Evolutionary conservation across 2,329 filamentous ascomycete genomes (phyloP).

Genomic region (Colletotrichum australisinense): DNA sequence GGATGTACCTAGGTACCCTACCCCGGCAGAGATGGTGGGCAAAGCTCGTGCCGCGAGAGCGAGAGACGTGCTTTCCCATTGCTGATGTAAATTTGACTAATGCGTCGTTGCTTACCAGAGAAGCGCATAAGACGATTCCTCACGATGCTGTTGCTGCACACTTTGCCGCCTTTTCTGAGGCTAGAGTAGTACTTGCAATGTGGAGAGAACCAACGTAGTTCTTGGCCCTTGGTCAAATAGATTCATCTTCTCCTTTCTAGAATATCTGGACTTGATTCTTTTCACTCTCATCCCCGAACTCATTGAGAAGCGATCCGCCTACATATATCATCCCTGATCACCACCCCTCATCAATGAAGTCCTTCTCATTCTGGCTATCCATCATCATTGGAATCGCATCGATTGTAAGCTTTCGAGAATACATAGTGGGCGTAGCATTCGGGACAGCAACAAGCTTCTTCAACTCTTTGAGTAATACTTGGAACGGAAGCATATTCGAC

Average conservation of each 20-base stretch:
- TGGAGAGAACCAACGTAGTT: background rate
- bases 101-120: constrained; percentile 31
- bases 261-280: background rate
- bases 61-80: constrained; percentile 10
- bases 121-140: constrained; percentile 11
- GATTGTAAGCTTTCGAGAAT: constrained; percentile 41
- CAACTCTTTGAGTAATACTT: constrained; percentile 22
- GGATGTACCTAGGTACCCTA: background rate
- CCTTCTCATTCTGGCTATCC: constrained; percentile 43
- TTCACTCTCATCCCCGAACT: background rate
- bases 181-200: background rate
- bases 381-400: constrained; percentile 45
- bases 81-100: constrained; percentile 47
- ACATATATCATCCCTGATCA: constrained; percentile 10
- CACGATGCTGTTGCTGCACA: background rate
- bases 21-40: background rate
- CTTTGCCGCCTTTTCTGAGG: background rate
- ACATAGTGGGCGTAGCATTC: constrained; percentile 38
- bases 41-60: background rate
- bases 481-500: background rate
- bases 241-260: background rate
- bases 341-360: constrained; percentile 43
- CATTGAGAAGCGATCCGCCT: background rate
- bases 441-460: constrained; percentile 25
- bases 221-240: constrained; percentile 2